Conservation (phyloP, 805 yeast species). For the Cyberlindnera suaveolens region DNA sequence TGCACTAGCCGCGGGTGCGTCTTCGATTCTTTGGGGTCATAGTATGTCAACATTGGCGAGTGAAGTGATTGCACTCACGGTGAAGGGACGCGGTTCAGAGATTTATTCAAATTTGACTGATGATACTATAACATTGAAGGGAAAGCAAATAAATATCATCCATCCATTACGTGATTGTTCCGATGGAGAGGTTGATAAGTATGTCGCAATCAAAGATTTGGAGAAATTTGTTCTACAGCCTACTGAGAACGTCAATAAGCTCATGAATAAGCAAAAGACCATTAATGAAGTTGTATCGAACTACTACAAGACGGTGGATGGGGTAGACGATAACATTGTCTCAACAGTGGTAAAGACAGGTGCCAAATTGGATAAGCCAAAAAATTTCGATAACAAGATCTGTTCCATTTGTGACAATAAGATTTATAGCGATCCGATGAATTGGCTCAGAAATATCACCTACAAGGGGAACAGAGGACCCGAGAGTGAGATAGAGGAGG, state of each 20-base stretch:
- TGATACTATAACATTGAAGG: constrained; percentile 27
- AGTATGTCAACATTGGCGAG: constrained; percentile 82
- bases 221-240: constrained; percentile 13
- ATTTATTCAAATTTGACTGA: constrained; percentile 49
- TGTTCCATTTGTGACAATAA: constrained; percentile 56
- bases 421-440: constrained; percentile 50
- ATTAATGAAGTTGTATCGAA: constrained; percentile 71
- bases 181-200: constrained; percentile 59
- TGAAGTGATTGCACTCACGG: constrained; percentile 69
- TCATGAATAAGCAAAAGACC: constrained; percentile 65
- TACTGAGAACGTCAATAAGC: constrained; percentile 22
- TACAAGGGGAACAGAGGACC: constrained; percentile 50
- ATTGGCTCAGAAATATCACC: constrained; percentile 67
- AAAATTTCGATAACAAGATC: constrained; percentile 13
- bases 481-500: constrained; percentile 34
- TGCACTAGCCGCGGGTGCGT: constrained; percentile 40
- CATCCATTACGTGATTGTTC: constrained; percentile 76
- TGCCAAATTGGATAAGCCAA: constrained; percentile 58
- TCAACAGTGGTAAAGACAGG: constrained; percentile 92
- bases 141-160: constrained; percentile 36
- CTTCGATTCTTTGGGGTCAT: constrained; percentile 66
- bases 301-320: constrained; percentile 67
- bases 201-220: constrained; percentile 31
- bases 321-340: constrained; percentile 80
- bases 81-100: constrained; percentile 78